These are phyloP conservation scores for Backusella psychrophila DNA, from an alignment of 192 early-diverging fungal genomes.

Conservation along the genomic window DNA sequence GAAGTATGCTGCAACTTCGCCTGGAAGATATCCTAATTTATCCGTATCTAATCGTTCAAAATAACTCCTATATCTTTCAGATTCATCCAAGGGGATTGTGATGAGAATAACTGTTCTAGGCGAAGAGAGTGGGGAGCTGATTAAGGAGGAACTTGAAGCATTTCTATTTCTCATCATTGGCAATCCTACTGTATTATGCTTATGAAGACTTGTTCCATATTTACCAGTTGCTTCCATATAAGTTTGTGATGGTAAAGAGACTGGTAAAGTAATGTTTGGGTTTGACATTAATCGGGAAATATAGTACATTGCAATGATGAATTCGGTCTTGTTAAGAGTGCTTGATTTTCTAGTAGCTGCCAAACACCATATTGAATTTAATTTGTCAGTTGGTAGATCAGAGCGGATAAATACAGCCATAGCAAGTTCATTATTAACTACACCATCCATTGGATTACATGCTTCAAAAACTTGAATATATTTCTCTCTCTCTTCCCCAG, in stretches of 20 bases:
- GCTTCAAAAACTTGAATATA: constrained; percentile 60
- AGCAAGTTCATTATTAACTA: constrained; percentile 63
- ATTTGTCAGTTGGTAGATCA: constrained; percentile 68
- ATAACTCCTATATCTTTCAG: constrained; percentile 64
- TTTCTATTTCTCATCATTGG: constrained; percentile 12
- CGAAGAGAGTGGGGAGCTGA: not conserved
- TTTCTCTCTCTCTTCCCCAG: constrained; percentile 52
- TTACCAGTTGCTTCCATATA: constrained; percentile 43
- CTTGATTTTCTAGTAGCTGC: constrained; percentile 71
- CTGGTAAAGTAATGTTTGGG: constrained; percentile 60
- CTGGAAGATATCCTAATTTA: constrained; percentile 63
- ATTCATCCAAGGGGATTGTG: constrained; percentile 72
- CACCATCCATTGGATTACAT: constrained; percentile 56
- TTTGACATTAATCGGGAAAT: constrained; percentile 75
- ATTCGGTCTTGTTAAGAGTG: constrained; percentile 74
- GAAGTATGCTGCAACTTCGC: constrained; percentile 38
- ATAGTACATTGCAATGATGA: constrained; percentile 87
- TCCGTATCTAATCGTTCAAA: constrained; percentile 74
- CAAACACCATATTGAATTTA: constrained; percentile 77
- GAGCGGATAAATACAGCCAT: constrained; percentile 79
- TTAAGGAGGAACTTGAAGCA: constrained; percentile 14
- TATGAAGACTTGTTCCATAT: not conserved
- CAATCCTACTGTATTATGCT: constrained; percentile 28
- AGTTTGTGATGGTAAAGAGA: constrained; percentile 57
- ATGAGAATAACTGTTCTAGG: constrained; percentile 37